Evolutionary conservation across 108 stramenopile species (phyloP).

Genomic region (Seminavis robusta): DNA sequence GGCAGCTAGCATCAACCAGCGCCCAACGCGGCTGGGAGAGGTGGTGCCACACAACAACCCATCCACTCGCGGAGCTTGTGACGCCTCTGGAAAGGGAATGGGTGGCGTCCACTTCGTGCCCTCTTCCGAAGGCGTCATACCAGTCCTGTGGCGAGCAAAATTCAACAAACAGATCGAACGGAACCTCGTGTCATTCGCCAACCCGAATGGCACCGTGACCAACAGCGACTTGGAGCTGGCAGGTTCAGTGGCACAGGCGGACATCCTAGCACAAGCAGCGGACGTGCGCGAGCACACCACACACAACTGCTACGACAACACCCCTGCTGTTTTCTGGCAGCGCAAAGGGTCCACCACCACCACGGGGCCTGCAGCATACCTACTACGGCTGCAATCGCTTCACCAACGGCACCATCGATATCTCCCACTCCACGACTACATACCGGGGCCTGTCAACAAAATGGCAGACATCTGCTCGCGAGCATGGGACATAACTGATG

Average conservation of each 20-base stretch:
- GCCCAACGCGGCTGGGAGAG: conserved; percentile 36
- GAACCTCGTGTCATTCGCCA: conserved; percentile 9
- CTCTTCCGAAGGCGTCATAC: not conserved
- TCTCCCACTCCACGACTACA: conserved; percentile 15
- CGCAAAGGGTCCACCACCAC: conserved; percentile 36
- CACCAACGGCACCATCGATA: conserved; percentile 35
- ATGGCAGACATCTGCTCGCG: conserved; percentile 30
- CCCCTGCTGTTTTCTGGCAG: conserved; percentile 26
- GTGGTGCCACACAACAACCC: conserved; percentile 26
- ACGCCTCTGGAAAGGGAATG: conserved; percentile 25
- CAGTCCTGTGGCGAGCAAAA: conserved; percentile 35
- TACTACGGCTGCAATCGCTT: conserved; percentile 30
- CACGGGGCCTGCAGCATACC: conserved; percentile 20
- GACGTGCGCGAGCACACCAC: conserved; percentile 30
- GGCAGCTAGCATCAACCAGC: not conserved
- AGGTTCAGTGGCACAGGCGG: conserved; percentile 38
- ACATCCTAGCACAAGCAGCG: conserved; percentile 18
- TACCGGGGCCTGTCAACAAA: conserved; percentile 15
- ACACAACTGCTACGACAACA: conserved; percentile 26
- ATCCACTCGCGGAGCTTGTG: conserved; percentile 15
- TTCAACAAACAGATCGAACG: conserved; percentile 23
- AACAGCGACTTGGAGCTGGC: conserved; percentile 45
- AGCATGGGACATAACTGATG: conserved; percentile 16
- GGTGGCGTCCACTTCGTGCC: conserved; percentile 22
- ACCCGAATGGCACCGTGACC: conserved; percentile 23